phyloP scores from a whole-genome alignment of 2,329 filamentous ascomycete genomes.

The Curvularia sp. region DNA sequence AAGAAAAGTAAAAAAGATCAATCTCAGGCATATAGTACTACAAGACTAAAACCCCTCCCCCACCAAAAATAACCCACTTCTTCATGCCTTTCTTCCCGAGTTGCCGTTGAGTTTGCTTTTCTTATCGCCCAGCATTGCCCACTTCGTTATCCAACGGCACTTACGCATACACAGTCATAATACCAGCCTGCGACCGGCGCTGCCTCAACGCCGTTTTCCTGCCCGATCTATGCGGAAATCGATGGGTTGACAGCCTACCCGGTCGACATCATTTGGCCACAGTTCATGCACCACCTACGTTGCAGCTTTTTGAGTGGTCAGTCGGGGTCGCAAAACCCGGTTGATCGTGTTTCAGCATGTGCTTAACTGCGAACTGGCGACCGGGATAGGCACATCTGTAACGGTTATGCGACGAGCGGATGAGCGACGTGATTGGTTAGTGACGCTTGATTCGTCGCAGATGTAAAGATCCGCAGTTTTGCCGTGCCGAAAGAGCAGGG shows the following conservation, averaged over 20 bases:
- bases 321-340: background rate
- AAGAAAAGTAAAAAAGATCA: background rate
- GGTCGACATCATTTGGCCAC: background rate
- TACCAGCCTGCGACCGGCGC: conserved; percentile 4
- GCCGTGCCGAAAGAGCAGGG: background rate
- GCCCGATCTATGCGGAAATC: background rate
- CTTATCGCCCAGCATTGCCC: background rate
- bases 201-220: conserved; percentile 3
- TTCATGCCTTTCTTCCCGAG: background rate
- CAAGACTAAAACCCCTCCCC: background rate
- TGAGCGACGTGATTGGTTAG: background rate
- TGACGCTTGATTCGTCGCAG: background rate
- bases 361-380: background rate
- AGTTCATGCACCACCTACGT: background rate
- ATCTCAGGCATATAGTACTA: background rate
- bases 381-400: conserved; percentile 1
- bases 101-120: background rate
- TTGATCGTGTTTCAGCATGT: conserved; percentile 1
- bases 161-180: background rate
- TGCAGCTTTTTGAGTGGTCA: background rate
- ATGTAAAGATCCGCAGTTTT: background rate
- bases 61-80: background rate
- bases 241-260: background rate
- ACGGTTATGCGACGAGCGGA: conserved; percentile 1
- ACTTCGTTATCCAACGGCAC: background rate